Base-by-base conservation (phyloP, 306 rosid genomes). In the Arachis stenosperma region DNA sequence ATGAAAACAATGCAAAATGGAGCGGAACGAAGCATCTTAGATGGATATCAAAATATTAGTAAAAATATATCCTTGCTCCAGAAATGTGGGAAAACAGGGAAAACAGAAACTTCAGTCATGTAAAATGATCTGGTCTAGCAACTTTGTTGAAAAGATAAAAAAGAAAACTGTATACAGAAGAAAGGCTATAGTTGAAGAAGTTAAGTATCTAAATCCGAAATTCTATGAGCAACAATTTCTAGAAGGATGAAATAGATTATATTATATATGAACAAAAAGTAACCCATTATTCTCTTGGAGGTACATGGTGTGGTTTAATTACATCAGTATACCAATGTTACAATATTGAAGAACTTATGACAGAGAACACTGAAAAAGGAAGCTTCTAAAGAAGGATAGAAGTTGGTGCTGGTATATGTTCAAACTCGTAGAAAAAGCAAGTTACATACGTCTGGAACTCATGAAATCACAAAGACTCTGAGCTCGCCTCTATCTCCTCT, bases 401-500 rank as follows among this genome's bases (percentile, higher is more conserved):
- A 57, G 54, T 29, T 2, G 66, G 52, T 51, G 60, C 43, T 27
- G 43, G 67, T 37, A 44, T 42, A 11, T 8, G 44, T 43, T 41
- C 6, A 61, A 52, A 66, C 48, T 65, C 59, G 65, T 43, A 55
- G 53, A 75, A 70, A 73, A 9, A 53, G 68, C 44, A 40, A 6
- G 4, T 7, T 65, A 57, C 37, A 44, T 36, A 5, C 37, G 61
- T 42, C 71, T 63, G 55, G 69, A 52, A 40, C 74, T 85, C 81
- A 94, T 44, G 98, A 70, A 67, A 89, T 74, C 68, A 94, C 98
- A 81, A 94, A 94, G 62, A 94, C 91, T 83, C 98, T 86, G 48
- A 94, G 91, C 86, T 94, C 98, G 47, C 79, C 84, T 89, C 88
- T 86, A 53, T 94, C 97, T 81, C 98, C 97, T 80, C 97, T 80